phyloP scores from a whole-genome alignment of 2,329 filamentous ascomycete species.

The Lomentospora prolificans region DNA sequence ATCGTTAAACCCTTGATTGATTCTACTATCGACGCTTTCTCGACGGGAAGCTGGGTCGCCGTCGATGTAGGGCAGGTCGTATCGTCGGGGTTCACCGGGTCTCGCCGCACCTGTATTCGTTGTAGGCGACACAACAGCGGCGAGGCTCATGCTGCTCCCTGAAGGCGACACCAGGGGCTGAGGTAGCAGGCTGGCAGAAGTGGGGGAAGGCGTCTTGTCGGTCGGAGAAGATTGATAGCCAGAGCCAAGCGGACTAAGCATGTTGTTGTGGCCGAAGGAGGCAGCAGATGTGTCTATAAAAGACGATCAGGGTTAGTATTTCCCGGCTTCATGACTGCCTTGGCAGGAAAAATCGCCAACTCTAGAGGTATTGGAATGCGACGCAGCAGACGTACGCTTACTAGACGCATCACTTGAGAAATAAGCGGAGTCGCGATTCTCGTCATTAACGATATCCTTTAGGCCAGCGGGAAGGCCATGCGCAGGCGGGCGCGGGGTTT shows the following conservation, averaged over 20 bases:
- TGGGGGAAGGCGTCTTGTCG: conserved; percentile 52
- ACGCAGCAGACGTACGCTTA: conserved; percentile 15
- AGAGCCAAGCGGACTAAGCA: conserved; percentile 31
- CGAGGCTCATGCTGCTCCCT: conserved; percentile 54
- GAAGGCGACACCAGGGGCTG: conserved; percentile 46
- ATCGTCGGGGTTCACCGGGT: conserved; percentile 31
- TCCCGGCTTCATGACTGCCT: background rate
- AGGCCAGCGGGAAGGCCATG: conserved; percentile 28
- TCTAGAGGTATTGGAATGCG: conserved; percentile 2
- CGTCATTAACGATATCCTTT: conserved; percentile 42
- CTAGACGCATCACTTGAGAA: conserved; percentile 16
- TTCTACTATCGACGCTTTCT: conserved; percentile 71
- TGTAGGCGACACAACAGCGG: conserved; percentile 55
- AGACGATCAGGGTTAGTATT: background rate
- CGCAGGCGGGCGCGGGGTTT: conserved; percentile 1
- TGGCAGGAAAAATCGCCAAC: background rate
- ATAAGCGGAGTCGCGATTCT: conserved; percentile 23
- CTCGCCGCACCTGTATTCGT: conserved; percentile 24
- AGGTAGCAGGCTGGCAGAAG: conserved; percentile 36
- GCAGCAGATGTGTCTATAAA: conserved; percentile 34
- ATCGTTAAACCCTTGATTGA: conserved; percentile 62
- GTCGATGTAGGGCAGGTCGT: conserved; percentile 28
- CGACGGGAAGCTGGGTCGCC: conserved; percentile 46
- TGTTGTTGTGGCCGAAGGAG: conserved; percentile 27
- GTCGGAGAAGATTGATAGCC: conserved; percentile 39